Percentiles rank a stretch among this genome's conserved stretches.
Conservation (phyloP, 768 basidiomycete genomes). For the Leccinum barrowsii region DNA sequence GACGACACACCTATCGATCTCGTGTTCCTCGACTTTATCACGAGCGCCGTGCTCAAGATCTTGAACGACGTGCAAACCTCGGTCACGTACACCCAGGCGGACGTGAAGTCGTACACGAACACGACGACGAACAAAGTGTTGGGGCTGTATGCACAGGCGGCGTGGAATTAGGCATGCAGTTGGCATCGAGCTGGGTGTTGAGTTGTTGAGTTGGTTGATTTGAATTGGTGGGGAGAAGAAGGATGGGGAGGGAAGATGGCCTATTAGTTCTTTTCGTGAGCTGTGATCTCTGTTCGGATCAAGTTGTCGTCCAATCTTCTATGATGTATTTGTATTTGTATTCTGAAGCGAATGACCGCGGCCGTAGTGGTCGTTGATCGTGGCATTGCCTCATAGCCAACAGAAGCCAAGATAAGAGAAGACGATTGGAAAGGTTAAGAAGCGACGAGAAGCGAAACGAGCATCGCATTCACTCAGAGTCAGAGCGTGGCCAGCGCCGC, state of each 20-base stretch:
- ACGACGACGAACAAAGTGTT: constrained; percentile 38
- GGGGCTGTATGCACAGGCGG: constrained; percentile 38
- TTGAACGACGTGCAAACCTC: constrained; percentile 54
- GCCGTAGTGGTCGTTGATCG: too few species aligned
- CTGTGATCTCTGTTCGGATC: too few species aligned
- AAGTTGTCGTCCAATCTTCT: too few species aligned
- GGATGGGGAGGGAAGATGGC: background rate
- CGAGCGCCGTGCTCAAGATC: constrained; percentile 44
- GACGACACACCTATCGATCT: constrained; percentile 59
- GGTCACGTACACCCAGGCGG: constrained; percentile 46
- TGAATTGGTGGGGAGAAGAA: too few species aligned
- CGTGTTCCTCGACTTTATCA: constrained; percentile 72
- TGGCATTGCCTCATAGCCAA: too few species aligned
- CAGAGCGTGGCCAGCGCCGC: too few species aligned
- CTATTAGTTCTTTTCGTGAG: background rate
- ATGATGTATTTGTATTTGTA: too few species aligned
- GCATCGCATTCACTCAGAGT: background rate
- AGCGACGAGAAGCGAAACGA: background rate
- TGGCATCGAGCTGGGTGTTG: background rate
- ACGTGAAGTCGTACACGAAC: constrained; percentile 54
- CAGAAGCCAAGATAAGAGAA: background rate
- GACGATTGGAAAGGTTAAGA: background rate
- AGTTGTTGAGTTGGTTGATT: background rate
- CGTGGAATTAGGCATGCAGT: constrained; percentile 27
- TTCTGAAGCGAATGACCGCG: too few species aligned